These are phyloP conservation scores for Cryptomeria japonica DNA, from an alignment of 75 land plant species.

Conservation along the genomic window DNA sequence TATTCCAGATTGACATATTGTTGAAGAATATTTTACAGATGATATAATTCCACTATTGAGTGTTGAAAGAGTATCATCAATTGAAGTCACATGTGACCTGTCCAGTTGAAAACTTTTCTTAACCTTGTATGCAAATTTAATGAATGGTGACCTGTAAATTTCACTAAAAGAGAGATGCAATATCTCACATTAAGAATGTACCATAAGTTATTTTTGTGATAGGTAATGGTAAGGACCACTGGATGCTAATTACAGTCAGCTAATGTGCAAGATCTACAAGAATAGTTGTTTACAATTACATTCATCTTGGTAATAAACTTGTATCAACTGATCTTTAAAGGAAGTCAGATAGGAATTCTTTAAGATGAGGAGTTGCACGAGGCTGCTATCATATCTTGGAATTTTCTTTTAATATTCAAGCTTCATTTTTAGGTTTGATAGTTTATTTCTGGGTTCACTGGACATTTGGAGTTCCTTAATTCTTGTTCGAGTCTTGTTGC, in stretches of 20 bases:
- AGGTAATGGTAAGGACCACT: neutral
- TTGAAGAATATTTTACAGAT: constrained; percentile 39
- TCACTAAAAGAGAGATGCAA: neutral
- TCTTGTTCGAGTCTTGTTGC: neutral
- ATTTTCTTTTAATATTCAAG: neutral
- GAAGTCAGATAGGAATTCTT: too few species aligned
- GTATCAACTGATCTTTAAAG: neutral
- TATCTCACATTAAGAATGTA: neutral
- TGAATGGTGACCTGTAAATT: neutral
- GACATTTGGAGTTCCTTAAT: neutral
- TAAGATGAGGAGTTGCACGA: neutral
- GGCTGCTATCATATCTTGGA: neutral
- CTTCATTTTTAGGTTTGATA: neutral
- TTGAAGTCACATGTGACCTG: constrained; percentile 36
- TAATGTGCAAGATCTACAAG: neutral
- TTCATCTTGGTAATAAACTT: neutral
- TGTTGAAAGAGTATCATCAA: constrained; percentile 29
- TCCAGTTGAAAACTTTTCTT: too few species aligned
- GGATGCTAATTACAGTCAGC: too few species aligned
- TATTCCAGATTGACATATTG: constrained; percentile 25
- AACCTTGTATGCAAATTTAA: too few species aligned
- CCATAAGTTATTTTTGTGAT: too few species aligned
- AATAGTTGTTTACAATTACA: too few species aligned
- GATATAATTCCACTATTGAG: constrained; percentile 35
- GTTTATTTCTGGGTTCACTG: neutral